Evolutionary conservation across 345 rosid species (phyloP).

Genomic region (Lepidium didymum): DNA sequence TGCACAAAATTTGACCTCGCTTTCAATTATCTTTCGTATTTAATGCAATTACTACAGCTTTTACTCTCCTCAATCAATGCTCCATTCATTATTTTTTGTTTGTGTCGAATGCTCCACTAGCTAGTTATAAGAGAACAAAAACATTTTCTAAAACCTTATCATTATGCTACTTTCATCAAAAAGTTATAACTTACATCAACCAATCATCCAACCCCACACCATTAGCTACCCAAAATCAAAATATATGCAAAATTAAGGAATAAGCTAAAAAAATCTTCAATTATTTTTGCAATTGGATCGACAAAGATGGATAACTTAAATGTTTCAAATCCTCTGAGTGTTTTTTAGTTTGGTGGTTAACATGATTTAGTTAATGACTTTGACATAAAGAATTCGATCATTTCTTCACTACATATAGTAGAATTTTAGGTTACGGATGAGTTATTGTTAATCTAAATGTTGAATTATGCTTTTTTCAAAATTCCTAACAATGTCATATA

Average conservation of each 20-base stretch:
- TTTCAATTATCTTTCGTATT: background rate
- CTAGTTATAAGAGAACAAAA: background rate
- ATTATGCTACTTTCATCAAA: background rate
- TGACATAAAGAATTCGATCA: too few relatives aligned
- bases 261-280: background rate
- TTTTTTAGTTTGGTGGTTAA: too few relatives aligned
- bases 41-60: slow-evolving; percentile 8
- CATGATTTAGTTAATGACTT: too few relatives aligned
- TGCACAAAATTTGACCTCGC: background rate
- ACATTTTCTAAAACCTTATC: slow-evolving; percentile 5
- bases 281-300: background rate
- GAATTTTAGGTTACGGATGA: too few relatives aligned
- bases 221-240: too few relatives aligned
- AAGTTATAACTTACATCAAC: slow-evolving; percentile 14
- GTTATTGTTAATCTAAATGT: too few relatives aligned
- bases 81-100: slow-evolving; percentile 8
- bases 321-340: too few relatives aligned
- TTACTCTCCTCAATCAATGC: slow-evolving; percentile 12
- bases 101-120: background rate
- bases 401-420: too few relatives aligned
- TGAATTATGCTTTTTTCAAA: too few relatives aligned
- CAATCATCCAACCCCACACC: slow-evolving; percentile 14
- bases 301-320: too few relatives aligned
- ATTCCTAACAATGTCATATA: too few relatives aligned
- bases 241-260: background rate